Base-by-base conservation (phyloP, 2,329 filamentous ascomycete species). In the Fusarium succisae region DNA sequence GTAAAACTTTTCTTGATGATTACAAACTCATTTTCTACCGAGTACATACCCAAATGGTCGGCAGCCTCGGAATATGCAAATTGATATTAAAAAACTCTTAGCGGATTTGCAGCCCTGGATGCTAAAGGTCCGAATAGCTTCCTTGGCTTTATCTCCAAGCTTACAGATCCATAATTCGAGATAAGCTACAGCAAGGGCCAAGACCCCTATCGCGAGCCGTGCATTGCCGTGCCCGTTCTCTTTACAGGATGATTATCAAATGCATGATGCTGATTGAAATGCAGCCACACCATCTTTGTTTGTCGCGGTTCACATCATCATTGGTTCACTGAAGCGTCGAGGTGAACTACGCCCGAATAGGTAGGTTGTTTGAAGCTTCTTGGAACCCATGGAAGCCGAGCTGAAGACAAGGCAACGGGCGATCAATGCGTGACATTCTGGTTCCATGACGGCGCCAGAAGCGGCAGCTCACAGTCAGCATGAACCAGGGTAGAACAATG, bases 401-500 rank as follows among this genome's bases (percentile, higher is more conserved):
- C 67, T 70, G 67, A 70, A 70, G 47, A 65, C 59, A 17, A 70
- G 67, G 66, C 67, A 57, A 66, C 50, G 14, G 63, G 55, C 53
- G 67, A 65, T 68, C 67, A 66, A 70, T 70, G 67, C 60, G 53
- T 41, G 59, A 60, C 67, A 70, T 68, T 41, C 41, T 48, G 51
- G 41, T 51, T 56, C 39, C 48, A 51, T 43, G 48, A 38, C 32
- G 15, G 45, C 43, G 63, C 51, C 47, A 70, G 41, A 60, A 70
- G 44, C 55, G 59, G 67, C 60, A 70, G 66, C 38, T 66, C 30
- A 20, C 17, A 70, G 59, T 70, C 66, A 66, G 51, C 32, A 54
- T 30, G 41, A 53, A 50, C 53, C 24, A 44, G 38, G 64, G 54
- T 30, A 11, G 26, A 47, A 28, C 48, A 53, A 37, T 37, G 57